Evolutionary conservation across 306 rosid species (phyloP).

Genomic region (Senna tora): DNA sequence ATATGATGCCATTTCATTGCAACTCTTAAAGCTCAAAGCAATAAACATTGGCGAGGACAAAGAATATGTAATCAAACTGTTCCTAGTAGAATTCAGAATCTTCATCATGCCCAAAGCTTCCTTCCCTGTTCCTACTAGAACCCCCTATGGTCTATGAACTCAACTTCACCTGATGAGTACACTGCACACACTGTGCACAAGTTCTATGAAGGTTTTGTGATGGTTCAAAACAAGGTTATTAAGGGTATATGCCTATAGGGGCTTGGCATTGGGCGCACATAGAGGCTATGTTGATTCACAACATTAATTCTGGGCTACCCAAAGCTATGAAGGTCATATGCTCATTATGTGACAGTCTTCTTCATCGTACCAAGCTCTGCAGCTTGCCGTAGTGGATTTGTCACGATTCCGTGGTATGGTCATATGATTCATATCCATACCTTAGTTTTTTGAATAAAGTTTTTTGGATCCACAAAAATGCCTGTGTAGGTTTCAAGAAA

Average conservation of each 20-base stretch:
- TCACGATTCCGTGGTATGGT: slow-evolving; percentile 42
- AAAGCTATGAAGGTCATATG: slow-evolving; percentile 93
- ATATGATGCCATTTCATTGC: slow-evolving; percentile 20
- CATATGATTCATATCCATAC: too few species aligned
- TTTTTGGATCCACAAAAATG: too few species aligned
- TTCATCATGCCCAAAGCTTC: too few species aligned
- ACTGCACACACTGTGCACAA: slow-evolving; percentile 73
- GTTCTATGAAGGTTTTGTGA: slow-evolving; percentile 77
- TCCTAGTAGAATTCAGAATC: neutral
- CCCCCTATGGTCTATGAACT: slow-evolving; percentile 49
- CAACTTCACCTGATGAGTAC: slow-evolving; percentile 56
- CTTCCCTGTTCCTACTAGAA: neutral
- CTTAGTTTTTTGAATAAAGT: too few species aligned
- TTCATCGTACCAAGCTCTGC: slow-evolving; percentile 56
- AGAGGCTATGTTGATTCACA: slow-evolving; percentile 70
- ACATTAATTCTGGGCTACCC: slow-evolving; percentile 73
- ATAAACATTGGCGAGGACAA: slow-evolving; percentile 25
- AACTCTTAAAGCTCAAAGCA: slow-evolving; percentile 11
- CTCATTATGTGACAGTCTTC: slow-evolving; percentile 79
- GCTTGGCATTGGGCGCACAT: slow-evolving; percentile 96
- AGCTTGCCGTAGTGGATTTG: slow-evolving; percentile 58
- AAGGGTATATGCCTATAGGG: slow-evolving; percentile 95
- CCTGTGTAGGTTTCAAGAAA: too few species aligned
- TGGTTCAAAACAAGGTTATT: slow-evolving; percentile 83
- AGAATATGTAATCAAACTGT: slow-evolving; percentile 18